A percentile compares a stretch with the other conserved stretches of the same genome.
phyloP scores from a whole-genome alignment of 2,329 filamentous ascomycete genomes.

The Cercospora zeina region DNA sequence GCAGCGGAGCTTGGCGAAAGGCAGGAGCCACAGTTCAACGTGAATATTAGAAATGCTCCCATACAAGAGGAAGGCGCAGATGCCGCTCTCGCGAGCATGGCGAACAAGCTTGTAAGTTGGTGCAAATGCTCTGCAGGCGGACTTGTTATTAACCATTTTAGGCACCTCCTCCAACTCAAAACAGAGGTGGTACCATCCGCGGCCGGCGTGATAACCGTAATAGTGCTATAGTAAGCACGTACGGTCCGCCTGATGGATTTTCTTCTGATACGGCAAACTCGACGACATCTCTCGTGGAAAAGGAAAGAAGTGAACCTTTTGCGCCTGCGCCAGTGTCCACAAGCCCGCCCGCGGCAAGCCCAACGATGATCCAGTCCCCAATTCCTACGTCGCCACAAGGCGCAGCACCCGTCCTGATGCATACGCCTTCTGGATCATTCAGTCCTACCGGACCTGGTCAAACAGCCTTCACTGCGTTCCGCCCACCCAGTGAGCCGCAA shows the following conservation, averaged over 20 bases:
- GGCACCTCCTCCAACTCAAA: constrained; percentile 54
- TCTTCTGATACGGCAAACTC: constrained; percentile 10
- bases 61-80: constrained; percentile 71
- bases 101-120: constrained; percentile 63
- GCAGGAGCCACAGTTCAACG: constrained; percentile 66
- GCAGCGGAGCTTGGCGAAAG: constrained; percentile 57
- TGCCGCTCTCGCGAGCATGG: constrained; percentile 73
- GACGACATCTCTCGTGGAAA: constrained; percentile 17
- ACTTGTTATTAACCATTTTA: constrained; percentile 35
- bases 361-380: constrained; percentile 17
- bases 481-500: constrained; percentile 27
- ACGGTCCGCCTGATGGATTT: constrained; percentile 22
- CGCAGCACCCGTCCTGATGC: constrained; percentile 15
- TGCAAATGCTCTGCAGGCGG: neutral
- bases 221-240: constrained; percentile 64
- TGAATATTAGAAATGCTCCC: constrained; percentile 76
- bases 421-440: constrained; percentile 30
- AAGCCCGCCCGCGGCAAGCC: constrained; percentile 5
- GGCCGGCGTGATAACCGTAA: constrained; percentile 90
- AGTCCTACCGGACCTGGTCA: constrained; percentile 24
- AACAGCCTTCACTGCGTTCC: constrained; percentile 38
- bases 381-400: neutral
- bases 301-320: neutral
- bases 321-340: neutral
- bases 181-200: constrained; percentile 68